phyloP scores from a whole-genome alignment of 2,329 filamentous ascomycete genomes.

The Scolecobasidium constrictum region DNA sequence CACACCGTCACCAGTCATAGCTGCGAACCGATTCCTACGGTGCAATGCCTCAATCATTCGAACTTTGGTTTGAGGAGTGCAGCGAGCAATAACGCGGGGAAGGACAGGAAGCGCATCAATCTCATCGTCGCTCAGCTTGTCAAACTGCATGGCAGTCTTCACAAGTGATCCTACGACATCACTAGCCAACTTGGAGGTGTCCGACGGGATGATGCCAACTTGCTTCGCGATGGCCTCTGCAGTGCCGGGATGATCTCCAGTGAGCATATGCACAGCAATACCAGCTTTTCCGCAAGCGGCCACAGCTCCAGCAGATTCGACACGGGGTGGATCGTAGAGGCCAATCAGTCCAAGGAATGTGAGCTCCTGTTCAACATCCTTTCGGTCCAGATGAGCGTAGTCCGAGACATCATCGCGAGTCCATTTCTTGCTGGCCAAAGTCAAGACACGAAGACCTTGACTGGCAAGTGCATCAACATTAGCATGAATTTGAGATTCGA shows the following conservation, averaged over 20 bases:
- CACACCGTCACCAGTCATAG: slow-evolving; percentile 32
- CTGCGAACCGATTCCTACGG: slow-evolving; percentile 24
- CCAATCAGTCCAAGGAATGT: slow-evolving; percentile 69
- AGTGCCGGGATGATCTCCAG: slow-evolving; percentile 36
- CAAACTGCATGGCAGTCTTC: slow-evolving; percentile 34
- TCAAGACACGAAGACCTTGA: slow-evolving; percentile 12
- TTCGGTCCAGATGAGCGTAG: slow-evolving; percentile 42
- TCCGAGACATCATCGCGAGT: background rate
- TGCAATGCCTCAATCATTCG: slow-evolving; percentile 35
- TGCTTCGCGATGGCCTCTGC: slow-evolving; percentile 35
- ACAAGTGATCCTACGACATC: no score
- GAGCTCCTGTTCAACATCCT: slow-evolving; percentile 33
- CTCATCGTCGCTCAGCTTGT: slow-evolving; percentile 30
- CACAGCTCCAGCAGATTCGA: slow-evolving; percentile 56
- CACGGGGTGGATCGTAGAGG: slow-evolving; percentile 76
- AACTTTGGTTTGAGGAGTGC: slow-evolving; percentile 36
- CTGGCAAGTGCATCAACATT: slow-evolving; percentile 29
- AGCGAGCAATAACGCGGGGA: slow-evolving; percentile 34
- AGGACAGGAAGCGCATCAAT: slow-evolving; percentile 30
- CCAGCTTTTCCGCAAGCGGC: slow-evolving; percentile 33
- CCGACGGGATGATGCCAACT: slow-evolving; percentile 30
- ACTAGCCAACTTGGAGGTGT: slow-evolving; percentile 15
- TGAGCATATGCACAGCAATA: slow-evolving; percentile 39
- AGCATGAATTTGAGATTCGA: slow-evolving; percentile 45
- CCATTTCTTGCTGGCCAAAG: slow-evolving; percentile 3